These are phyloP conservation scores for Pachysandra terminalis DNA, from an alignment of 164 flowering plant genomes.

Conservation along the genomic window DNA sequence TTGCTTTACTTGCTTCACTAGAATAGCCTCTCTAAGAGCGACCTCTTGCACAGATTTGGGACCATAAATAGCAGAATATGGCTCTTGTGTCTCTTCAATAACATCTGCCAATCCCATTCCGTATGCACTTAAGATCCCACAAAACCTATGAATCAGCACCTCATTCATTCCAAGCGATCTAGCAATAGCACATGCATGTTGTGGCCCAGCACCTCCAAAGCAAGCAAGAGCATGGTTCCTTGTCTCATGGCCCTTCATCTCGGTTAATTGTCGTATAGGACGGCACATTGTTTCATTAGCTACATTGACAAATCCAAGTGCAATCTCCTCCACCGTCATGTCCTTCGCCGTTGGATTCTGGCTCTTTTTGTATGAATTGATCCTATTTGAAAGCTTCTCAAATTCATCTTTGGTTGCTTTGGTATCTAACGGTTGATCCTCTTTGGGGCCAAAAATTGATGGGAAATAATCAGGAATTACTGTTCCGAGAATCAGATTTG, in stretches of 20 bases:
- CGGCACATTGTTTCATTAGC: slow-evolving; percentile 99
- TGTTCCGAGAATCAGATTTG: slow-evolving; percentile 82
- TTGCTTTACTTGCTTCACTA: slow-evolving; percentile 56
- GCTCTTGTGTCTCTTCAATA: slow-evolving; percentile 92
- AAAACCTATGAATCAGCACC: slow-evolving; percentile 81
- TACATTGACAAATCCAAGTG: slow-evolving; percentile 88
- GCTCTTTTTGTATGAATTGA: slow-evolving; percentile 68
- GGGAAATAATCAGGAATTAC: slow-evolving; percentile 93
- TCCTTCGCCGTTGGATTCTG: slow-evolving; percentile 70
- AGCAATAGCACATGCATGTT: slow-evolving; percentile 97
- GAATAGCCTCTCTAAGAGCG: slow-evolving; percentile 49
- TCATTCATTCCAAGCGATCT: slow-evolving; percentile 91
- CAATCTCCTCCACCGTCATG: slow-evolving; percentile 93
- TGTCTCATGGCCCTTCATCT: slow-evolving; percentile 99
- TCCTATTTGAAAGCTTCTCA: slow-evolving; percentile 61
- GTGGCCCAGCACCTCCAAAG: slow-evolving; percentile 99
- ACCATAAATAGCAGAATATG: slow-evolving; percentile 79
- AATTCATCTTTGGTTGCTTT: slow-evolving; percentile 68
- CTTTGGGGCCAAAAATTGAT: slow-evolving; percentile 86
- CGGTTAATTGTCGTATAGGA: slow-evolving; percentile 92
- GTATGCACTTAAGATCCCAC: slow-evolving; percentile 97
- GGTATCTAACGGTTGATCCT: slow-evolving; percentile 80
- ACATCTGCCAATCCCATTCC: slow-evolving; percentile 99
- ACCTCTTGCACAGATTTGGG: slow-evolving; percentile 61
- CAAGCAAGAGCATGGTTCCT: slow-evolving; percentile 94